These are phyloP conservation scores for Aspergillus sp. DNA, from an alignment of 2,329 filamentous ascomycete species.

Conservation along the genomic window DNA sequence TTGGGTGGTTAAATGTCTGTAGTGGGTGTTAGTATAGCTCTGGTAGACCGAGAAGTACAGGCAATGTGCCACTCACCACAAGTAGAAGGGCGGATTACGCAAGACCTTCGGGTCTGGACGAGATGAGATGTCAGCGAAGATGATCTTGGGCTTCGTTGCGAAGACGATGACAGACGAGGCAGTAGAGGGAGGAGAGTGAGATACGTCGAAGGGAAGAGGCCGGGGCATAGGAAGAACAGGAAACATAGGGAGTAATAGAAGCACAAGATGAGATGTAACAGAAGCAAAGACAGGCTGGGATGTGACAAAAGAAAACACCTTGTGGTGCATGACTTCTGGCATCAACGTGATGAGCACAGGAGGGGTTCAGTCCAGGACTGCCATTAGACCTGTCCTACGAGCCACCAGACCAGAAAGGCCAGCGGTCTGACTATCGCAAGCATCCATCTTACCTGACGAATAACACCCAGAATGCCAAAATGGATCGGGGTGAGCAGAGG, in stretches of 20 bases:
- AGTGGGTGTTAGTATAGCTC: too few relatives aligned
- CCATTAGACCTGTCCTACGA: too few relatives aligned
- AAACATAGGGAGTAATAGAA: not conserved
- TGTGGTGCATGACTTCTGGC: not conserved
- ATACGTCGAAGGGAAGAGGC: not conserved
- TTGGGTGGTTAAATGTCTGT: too few relatives aligned
- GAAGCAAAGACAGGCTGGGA: not conserved
- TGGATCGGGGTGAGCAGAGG: too few relatives aligned
- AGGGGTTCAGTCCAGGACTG: not conserved
- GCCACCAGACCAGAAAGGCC: not conserved
- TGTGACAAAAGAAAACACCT: not conserved
- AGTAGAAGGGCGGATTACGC: too few relatives aligned
- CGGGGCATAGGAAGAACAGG: not conserved
- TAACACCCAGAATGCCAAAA: too few relatives aligned
- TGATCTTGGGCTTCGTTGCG: not conserved
- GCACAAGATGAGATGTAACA: not conserved
- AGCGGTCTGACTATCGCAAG: too few relatives aligned
- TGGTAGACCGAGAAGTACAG: too few relatives aligned
- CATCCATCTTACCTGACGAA: too few relatives aligned
- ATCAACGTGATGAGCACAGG: not conserved
- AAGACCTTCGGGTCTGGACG: too few relatives aligned
- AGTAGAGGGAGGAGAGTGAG: not conserved
- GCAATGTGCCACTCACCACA: too few relatives aligned
- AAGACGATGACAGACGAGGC: not conserved
- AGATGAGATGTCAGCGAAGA: not conserved